phyloP scores from a whole-genome alignment of 129 eudicot species.

The Artemisia tridentata region DNA sequence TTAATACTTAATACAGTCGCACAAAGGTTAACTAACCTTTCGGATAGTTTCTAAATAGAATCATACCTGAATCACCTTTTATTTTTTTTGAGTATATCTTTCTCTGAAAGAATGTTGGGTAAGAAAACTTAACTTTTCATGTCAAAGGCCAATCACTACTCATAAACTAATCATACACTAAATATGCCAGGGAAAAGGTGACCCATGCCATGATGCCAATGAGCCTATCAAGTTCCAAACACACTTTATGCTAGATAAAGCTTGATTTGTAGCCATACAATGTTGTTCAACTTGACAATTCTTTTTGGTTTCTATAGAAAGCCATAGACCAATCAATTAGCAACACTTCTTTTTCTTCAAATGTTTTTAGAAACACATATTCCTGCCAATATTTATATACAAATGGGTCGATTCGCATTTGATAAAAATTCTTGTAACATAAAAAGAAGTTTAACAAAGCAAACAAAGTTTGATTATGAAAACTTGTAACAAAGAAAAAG shows the following conservation, averaged over 20 bases:
- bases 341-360: neutral
- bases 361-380: neutral
- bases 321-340: conserved; percentile 22
- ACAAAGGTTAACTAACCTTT: neutral
- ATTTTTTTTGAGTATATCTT: conserved; percentile 1
- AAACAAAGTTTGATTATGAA: neutral
- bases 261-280: conserved; percentile 33
- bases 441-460: too few relatives aligned
- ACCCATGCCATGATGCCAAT: conserved; percentile 29
- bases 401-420: too few relatives aligned
- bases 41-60: neutral
- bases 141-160: conserved; percentile 28
- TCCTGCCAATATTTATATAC: neutral
- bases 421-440: too few relatives aligned
- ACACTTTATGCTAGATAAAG: conserved; percentile 27
- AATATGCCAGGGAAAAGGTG: conserved; percentile 8
- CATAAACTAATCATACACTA: conserved; percentile 30
- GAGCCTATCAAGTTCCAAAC: conserved; percentile 17
- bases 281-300: conserved; percentile 27
- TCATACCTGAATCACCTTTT: neutral
- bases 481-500: conserved; percentile 7
- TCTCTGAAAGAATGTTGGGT: conserved; percentile 31
- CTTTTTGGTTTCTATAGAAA: conserved; percentile 21
- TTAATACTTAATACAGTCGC: neutral
- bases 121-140: conserved; percentile 29